Conservation (phyloP, 2,329 filamentous ascomycete genomes). For the Aphanocladium album region DNA sequence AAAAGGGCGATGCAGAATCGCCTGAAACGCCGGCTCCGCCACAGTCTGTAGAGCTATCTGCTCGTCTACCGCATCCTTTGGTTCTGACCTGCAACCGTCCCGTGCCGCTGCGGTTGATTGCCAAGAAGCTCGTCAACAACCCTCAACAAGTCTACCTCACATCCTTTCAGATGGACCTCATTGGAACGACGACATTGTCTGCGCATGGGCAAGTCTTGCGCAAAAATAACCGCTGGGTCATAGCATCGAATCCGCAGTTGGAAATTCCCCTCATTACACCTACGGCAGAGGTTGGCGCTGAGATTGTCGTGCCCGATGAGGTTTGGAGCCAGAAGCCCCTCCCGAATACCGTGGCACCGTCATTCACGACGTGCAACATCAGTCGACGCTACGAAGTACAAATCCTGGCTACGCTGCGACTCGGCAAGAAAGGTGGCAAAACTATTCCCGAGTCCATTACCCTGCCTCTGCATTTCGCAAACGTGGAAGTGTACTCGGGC, state of each 20-base stretch:
- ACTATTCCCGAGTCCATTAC: slow-evolving; percentile 63
- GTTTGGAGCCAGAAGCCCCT: slow-evolving; percentile 69
- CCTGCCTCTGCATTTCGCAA: slow-evolving; percentile 70
- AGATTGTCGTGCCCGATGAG: slow-evolving; percentile 62
- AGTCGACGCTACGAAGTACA: slow-evolving; percentile 78
- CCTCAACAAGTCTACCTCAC: slow-evolving; percentile 68
- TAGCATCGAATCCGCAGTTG: slow-evolving; percentile 68
- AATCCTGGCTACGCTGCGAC: slow-evolving; percentile 67
- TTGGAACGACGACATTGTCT: slow-evolving; percentile 73
- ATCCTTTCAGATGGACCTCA: slow-evolving; percentile 74
- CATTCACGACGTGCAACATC: slow-evolving; percentile 86
- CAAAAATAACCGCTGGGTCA: slow-evolving; percentile 70
- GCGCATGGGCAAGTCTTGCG: slow-evolving; percentile 69
- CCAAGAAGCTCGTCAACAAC: slow-evolving; percentile 68
- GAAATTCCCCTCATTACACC: slow-evolving; percentile 60
- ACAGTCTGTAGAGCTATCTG: slow-evolving; percentile 70
- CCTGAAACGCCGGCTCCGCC: slow-evolving; percentile 26
- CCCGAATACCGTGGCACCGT: slow-evolving; percentile 81
- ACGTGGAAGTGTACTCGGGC: slow-evolving; percentile 77
- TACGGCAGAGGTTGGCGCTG: slow-evolving; percentile 55
- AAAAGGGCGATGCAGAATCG: slow-evolving; percentile 13
- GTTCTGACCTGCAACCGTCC: slow-evolving; percentile 87
- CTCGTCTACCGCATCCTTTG: slow-evolving; percentile 77
- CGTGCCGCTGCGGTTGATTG: slow-evolving; percentile 72
- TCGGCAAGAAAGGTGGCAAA: slow-evolving; percentile 49